phyloP scores from a whole-genome alignment of 208 protist species.

The Jaenimonas drosophilae region DNA sequence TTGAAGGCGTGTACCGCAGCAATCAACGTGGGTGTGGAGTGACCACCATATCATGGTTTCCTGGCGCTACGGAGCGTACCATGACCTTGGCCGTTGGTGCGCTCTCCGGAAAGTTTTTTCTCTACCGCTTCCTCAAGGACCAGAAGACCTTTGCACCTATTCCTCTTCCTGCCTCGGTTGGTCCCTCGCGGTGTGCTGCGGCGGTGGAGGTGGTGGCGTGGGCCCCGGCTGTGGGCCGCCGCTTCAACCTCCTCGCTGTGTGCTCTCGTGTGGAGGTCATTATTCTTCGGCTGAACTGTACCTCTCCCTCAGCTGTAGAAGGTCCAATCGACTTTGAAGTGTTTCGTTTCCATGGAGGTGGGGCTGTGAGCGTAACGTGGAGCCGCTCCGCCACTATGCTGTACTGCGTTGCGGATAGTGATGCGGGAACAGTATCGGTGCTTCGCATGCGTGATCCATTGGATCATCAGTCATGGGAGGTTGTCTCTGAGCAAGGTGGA shows the following conservation, averaged over 20 bases:
- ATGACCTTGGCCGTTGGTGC: slow-evolving; percentile 80
- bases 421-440: slow-evolving; percentile 29
- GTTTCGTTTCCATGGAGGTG: slow-evolving; percentile 34
- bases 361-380: slow-evolving; percentile 78
- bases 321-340: slow-evolving; percentile 41
- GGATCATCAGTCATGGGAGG: slow-evolving; percentile 72
- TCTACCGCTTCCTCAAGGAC: slow-evolving; percentile 66
- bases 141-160: slow-evolving; percentile 39
- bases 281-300: slow-evolving; percentile 69
- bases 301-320: slow-evolving; percentile 39
- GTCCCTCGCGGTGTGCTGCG: slow-evolving; percentile 19
- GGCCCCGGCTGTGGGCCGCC: slow-evolving; percentile 63
- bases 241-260: slow-evolving; percentile 72
- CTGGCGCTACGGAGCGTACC: slow-evolving; percentile 49
- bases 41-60: slow-evolving; percentile 80
- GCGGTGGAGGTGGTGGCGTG: slow-evolving; percentile 66
- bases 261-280: slow-evolving; percentile 69
- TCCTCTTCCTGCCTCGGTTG: slow-evolving; percentile 9
- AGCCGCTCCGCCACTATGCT: slow-evolving; percentile 63
- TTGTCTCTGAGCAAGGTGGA: slow-evolving; percentile 12
- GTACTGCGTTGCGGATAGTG: slow-evolving; percentile 61
- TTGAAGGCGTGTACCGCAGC: slow-evolving; percentile 10
- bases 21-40: too few species aligned
- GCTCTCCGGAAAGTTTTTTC: slow-evolving; percentile 63
- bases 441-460: slow-evolving; percentile 65